These are phyloP conservation scores for Phytopythium montanum DNA, from an alignment of 352 stramenopile genomes.

Conservation along the genomic window DNA sequence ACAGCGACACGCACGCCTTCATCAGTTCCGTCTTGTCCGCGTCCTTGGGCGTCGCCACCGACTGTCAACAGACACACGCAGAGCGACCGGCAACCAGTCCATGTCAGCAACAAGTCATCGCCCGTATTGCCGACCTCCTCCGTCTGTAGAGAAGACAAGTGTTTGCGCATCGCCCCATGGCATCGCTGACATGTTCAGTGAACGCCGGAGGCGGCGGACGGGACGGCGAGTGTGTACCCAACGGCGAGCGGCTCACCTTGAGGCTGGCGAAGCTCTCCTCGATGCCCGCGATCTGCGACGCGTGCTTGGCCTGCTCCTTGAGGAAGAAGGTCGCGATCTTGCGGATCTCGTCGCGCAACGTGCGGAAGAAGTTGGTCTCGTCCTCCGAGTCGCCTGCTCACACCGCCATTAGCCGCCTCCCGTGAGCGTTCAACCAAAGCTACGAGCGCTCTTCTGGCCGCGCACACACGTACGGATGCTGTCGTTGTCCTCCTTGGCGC, in stretches of 20 bases:
- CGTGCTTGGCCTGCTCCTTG: conserved; percentile 74
- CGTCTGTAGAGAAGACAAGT: neutral
- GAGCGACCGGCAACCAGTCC: neutral
- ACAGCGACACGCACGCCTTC: conserved; percentile 77
- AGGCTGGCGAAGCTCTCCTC: conserved; percentile 62
- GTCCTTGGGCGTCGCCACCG: conserved; percentile 33
- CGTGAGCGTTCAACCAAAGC: too few relatives aligned
- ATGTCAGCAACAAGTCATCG: neutral
- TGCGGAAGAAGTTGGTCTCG: conserved; percentile 88
- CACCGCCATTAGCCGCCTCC: neutral
- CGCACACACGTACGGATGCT: conserved; percentile 64
- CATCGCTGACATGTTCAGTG: conserved; percentile 1
- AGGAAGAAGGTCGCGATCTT: conserved; percentile 87
- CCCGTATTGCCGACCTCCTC: neutral
- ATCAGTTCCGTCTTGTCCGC: conserved; percentile 76
- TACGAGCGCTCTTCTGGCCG: too few relatives aligned
- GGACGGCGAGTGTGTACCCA: too few relatives aligned
- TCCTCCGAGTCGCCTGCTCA: conserved; percentile 67
- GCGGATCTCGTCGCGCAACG: conserved; percentile 78
- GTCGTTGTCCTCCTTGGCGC: conserved; percentile 82
- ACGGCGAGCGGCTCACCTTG: conserved; percentile 34
- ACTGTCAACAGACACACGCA: conserved; percentile 22
- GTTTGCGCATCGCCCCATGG: neutral
- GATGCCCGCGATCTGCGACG: conserved; percentile 56
- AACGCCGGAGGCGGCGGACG: neutral